Evolutionary conservation across 2,329 filamentous ascomycete genomes (phyloP), one percentile per base, ranked within the genome.

Genomic region (Fusarium papillatum): DNA sequence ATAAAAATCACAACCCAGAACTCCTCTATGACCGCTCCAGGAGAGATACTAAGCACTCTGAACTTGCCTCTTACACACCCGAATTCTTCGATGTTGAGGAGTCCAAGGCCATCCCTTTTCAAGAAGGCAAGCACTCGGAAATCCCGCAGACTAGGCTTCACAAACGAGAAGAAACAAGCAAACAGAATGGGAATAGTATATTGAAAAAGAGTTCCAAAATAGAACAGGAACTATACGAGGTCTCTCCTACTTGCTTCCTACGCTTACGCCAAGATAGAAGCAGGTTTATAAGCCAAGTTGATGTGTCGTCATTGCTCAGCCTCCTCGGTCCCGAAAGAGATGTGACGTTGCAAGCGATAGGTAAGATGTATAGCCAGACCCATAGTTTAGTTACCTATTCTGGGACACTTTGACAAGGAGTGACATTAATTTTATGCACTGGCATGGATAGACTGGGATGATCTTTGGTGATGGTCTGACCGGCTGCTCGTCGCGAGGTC

Each of bases 171-270:
- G 31, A 34, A 34, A 10, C 31, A 34, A 34, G 1, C 10, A 34
- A 34, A 34, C 31, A 34, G 31, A 1, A 13, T 34, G 1, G 4
- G 10, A 34, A 34, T 34, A 34, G 31, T 5, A 34, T 34, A 34
- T 34, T 34, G 10, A 34, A 34, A 34, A 10, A 34, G 1, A 34
- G 31, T 34, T 34, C 31, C 31, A 34, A 36, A 36, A 36, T 36
- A 7, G 5, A 43, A 5, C 1, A 43, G 19, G 39, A 22, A 13
- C 2, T 43, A 9, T 13, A 22, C 3, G 7, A 10, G 10, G 5
- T 5, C 4, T 10, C 13, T 14, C n/a, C n/a, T 19, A 7, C 10
- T n/a, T 2, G 17, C 9, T n/a, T n/a, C 17, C 0, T 41, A n/a
- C n/a, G 43, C 43, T 48, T 48, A 24, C 4, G 43, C 22, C 43